A percentile compares a stretch with the other conserved stretches of the same genome.
These are phyloP conservation scores for Scutellaria minor DNA, from an alignment of 257 asterid species.

Conservation along the genomic window DNA sequence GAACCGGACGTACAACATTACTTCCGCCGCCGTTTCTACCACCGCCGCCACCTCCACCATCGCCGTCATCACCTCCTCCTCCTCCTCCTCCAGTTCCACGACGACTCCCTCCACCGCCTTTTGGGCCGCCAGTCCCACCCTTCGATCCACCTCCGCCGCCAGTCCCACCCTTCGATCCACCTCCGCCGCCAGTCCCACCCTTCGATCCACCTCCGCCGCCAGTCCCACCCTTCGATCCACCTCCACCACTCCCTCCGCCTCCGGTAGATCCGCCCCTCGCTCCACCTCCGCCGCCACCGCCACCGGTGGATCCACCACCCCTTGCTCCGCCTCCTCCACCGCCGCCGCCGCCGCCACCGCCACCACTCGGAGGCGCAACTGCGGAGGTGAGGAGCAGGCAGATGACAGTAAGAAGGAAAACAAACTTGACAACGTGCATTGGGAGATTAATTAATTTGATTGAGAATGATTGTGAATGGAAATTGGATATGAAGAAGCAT, in stretches of 20 bases:
- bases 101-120: not conserved
- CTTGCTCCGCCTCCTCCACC: too few relatives aligned
- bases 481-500: too few relatives aligned
- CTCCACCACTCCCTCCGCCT: conserved; percentile 29
- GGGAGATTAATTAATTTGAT: too few relatives aligned
- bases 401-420: conserved; percentile 37
- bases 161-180: too few relatives aligned
- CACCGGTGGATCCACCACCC: conserved; percentile 1
- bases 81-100: conserved; percentile 28
- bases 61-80: conserved; percentile 9
- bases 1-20: conserved; percentile 31
- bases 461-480: too few relatives aligned
- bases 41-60: not conserved
- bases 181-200: conserved; percentile 2
- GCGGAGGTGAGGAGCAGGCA: conserved; percentile 51
- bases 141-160: too few relatives aligned
- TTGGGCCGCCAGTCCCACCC: too few relatives aligned
- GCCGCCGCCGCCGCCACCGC: not conserved
- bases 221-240: not conserved
- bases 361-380: conserved; percentile 29
- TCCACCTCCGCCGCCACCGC: conserved; percentile 17
- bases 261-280: not conserved
- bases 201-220: not conserved
- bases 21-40: conserved; percentile 29
- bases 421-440: conserved; percentile 35